Conservation (phyloP, 2,329 filamentous ascomycete genomes). For the Trichophaea hybrida region DNA sequence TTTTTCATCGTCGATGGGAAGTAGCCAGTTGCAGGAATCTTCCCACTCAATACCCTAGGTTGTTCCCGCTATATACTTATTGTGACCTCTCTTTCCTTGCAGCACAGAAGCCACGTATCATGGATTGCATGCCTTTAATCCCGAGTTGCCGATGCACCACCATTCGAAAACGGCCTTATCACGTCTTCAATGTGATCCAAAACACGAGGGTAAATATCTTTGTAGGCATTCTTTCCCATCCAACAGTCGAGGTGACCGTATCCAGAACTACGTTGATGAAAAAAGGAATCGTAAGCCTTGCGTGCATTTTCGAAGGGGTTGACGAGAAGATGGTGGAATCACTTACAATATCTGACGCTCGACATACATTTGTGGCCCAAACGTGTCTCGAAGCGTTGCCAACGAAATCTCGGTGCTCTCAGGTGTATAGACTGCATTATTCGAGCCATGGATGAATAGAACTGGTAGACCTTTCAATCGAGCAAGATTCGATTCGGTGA, state of each 20-base stretch:
- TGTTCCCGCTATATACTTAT: background rate
- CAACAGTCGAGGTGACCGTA: slow-evolving; percentile 49
- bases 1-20: background rate
- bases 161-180: background rate
- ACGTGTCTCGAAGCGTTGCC: slow-evolving; percentile 39
- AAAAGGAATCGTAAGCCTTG: background rate
- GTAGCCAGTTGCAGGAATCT: background rate
- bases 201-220: slow-evolving; percentile 45
- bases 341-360: slow-evolving; percentile 36
- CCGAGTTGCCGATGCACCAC: background rate
- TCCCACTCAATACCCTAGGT: background rate
- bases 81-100: background rate
- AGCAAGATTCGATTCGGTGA: slow-evolving; percentile 38
- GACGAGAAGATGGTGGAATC: background rate
- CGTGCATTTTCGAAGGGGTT: background rate
- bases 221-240: slow-evolving; percentile 47
- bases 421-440: slow-evolving; percentile 44
- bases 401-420: slow-evolving; percentile 42
- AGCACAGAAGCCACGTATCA: slow-evolving; percentile 2
- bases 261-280: slow-evolving; percentile 30
- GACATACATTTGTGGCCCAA: slow-evolving; percentile 37
- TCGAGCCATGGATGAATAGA: slow-evolving; percentile 41
- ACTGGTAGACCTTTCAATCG: slow-evolving; percentile 42
- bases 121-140: background rate
- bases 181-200: slow-evolving; percentile 43